Percentiles rank a stretch among this genome's conserved stretches.
phyloP scores from a whole-genome alignment of 2,329 filamentous ascomycete genomes.

The Amauroascus verrucosus region DNA sequence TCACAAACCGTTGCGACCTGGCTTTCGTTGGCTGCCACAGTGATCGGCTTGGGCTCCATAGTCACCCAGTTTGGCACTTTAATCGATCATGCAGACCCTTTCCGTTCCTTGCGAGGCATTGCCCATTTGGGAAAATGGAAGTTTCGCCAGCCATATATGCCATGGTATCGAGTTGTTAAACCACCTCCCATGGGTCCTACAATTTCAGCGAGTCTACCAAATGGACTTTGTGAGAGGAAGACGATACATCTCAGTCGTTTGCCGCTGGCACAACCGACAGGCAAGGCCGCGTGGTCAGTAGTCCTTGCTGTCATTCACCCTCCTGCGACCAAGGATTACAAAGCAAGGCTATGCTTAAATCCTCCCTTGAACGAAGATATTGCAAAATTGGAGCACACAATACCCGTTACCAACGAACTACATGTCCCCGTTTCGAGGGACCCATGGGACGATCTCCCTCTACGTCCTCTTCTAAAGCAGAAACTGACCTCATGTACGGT shows the following conservation, averaged over 20 bases:
- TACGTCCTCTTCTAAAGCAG: slow-evolving; percentile 2
- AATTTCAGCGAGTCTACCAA: not conserved
- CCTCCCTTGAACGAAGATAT: not conserved
- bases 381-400: not conserved
- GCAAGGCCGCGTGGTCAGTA: slow-evolving; percentile 1
- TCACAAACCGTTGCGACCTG: slow-evolving; percentile 6
- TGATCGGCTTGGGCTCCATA: slow-evolving; percentile 3
- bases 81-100: not conserved
- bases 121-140: slow-evolving; percentile 5
- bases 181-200: not conserved
- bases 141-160: not conserved
- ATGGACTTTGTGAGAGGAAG: not conserved
- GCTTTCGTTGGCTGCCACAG: slow-evolving; percentile 4
- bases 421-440: not conserved
- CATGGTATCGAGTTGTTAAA: slow-evolving; percentile 6
- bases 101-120: not conserved
- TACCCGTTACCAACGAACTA: not conserved
- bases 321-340: not conserved
- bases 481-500: not conserved
- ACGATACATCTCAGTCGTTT: not conserved
- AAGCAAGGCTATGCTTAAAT: not conserved
- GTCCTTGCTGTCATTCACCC: slow-evolving; percentile 4
- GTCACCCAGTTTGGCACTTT: slow-evolving; percentile 2
- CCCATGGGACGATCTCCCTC: not conserved
- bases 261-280: not conserved